Evolutionary conservation across 2,329 filamentous ascomycete species (phyloP), one percentile per base, ranked within the genome.

Genomic region (Cucurbitaria berberidis): DNA sequence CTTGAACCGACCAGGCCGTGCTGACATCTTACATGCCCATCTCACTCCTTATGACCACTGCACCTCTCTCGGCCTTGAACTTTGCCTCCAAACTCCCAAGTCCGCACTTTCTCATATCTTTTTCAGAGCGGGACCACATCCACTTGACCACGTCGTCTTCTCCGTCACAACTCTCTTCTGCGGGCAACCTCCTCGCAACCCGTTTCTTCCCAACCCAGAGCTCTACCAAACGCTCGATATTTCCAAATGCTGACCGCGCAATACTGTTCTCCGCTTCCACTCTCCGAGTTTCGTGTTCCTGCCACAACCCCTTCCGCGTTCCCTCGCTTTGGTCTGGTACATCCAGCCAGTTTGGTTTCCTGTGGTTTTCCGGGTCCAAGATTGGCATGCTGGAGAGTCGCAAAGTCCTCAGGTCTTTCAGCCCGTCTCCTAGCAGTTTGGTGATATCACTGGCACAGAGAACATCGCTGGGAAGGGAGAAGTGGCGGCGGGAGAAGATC

Each of bases 181-280:
- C 18, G 30, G 10, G 18, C 18, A 39, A 2, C 21, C 55, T 50
- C 16, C 58, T 54, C 22, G 62, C 62, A 27, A 64, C 55, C 32
- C 62, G 50, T 26, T 53, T 53, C 16, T 57, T 52, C 7, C 60
- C 62, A 18, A 65, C 34, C 60, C 62, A 60, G 26, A 48, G 45
- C 30, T 62, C 62, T 13, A 34, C 22, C 24, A 65, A 30, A 6
- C 39, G n/a, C 5, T 18, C 30, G 3, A 62, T 54, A 1, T n/a
- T 42, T 3, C 22, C 44, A n/a, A 64, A 64, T 0, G 55, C 62
- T 7, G 48, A 22, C 10, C 60, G 35, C 21, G 29, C 62, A 22
- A 65, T 55, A 1, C 40, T 26, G n/a, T 65, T 63, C 42, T 63
- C 62, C 1, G 47, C 54, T 7, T 47, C 48, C 1, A 65, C 62